Percentiles rank a stretch among this genome's conserved stretches.
Evolutionary conservation across 176 grass and related monocot species (phyloP).

Genomic region (Sorghum bicolor): Sorghum_bicolor_NCBIv3 NC_012870.2:11685501-11686000

Average conservation of each 20-base stretch:
- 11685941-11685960: constrained; percentile 8
- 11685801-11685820: too few relatives aligned
- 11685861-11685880: not conserved
- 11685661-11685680: not conserved
- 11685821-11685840: too few relatives aligned
- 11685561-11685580: constrained; percentile 23
- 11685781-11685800: not conserved
- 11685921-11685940: not conserved
- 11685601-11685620: not conserved
- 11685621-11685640: not conserved
- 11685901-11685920: not conserved
- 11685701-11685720: not conserved
- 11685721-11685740: not conserved
- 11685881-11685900: not conserved
- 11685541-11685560: too few relatives aligned
- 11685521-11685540: too few relatives aligned
- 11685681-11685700: not conserved
- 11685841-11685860: not conserved
- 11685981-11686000: not conserved
- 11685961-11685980: not conserved
- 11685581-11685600: not conserved
- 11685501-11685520: too few relatives aligned
- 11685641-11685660: not conserved
- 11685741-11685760: not conserved
- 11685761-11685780: not conserved